phyloP scores from a whole-genome alignment of 2,329 filamentous ascomycete species.

The Aspergillus brasiliensis region DNA sequence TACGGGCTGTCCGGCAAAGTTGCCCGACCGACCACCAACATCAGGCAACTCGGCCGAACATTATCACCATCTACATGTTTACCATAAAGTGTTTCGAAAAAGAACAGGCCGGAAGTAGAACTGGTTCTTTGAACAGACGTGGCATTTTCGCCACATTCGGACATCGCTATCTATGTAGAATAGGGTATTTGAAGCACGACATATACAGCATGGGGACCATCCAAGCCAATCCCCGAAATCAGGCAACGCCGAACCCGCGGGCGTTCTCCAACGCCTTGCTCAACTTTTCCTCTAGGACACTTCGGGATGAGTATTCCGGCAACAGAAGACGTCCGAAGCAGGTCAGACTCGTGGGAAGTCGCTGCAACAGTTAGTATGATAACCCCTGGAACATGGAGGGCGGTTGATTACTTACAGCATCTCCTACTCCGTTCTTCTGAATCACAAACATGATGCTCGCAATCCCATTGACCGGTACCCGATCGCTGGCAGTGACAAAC shows the following conservation, averaged over 20 bases:
- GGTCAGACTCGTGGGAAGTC: slow-evolving; percentile 82
- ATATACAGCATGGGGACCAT: slow-evolving; percentile 6
- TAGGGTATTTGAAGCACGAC: slow-evolving; percentile 18
- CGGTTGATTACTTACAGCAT: slow-evolving; percentile 41
- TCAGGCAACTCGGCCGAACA: not conserved
- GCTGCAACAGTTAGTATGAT: slow-evolving; percentile 27
- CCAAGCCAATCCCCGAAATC: slow-evolving; percentile 14
- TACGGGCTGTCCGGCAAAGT: not conserved
- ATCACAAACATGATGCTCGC: slow-evolving; percentile 81
- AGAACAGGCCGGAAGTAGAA: not conserved
- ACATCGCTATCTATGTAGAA: not conserved
- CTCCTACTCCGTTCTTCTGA: slow-evolving; percentile 71
- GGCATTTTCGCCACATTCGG: not conserved
- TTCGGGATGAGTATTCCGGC: slow-evolving; percentile 75
- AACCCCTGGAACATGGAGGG: not conserved
- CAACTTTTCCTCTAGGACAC: slow-evolving; percentile 72
- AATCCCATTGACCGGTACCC: slow-evolving; percentile 84
- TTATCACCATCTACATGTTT: not conserved
- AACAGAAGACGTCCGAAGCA: slow-evolving; percentile 88
- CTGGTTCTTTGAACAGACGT: not conserved
- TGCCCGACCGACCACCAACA: not conserved
- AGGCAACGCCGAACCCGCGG: slow-evolving; percentile 85
- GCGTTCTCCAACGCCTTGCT: slow-evolving; percentile 85
- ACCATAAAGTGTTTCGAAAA: too few relatives aligned
- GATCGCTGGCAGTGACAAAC: slow-evolving; percentile 91